Base-by-base conservation (phyloP, 768 basidiomycete genomes). In the Dentipellis sp. region DNA sequence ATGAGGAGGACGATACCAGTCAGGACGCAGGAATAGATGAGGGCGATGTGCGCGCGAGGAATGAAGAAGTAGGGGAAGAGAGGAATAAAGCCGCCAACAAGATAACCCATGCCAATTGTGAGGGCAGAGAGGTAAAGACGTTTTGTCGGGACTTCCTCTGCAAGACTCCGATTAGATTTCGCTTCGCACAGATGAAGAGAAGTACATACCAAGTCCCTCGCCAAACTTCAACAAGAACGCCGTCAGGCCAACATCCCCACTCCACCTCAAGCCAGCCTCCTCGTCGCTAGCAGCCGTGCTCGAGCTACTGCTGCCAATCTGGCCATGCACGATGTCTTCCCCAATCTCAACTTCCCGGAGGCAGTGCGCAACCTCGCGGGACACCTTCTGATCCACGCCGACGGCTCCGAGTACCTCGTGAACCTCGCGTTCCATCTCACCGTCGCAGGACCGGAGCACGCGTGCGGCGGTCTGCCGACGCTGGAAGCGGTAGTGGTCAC, bases 391-490 rank as follows among this genome's bases (percentile, higher is more conserved):
- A 59, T 95, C 90, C 22, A 99, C 84, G 40, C 97, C 97, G 42
- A 95, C 78, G 0, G 92, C 89, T 3, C 87, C 89, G 6, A 98
- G 83, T 1, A 99, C 80, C 39, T 82, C 88, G 55, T 84, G 76
- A 1, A 98, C 93, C 67, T 98, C 97, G 46, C 95, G 84, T 72
- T 98, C 94, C 82, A 98, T 88, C 75, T 98, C 94, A 50, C 93
- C 93, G 9, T 83, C 81, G 66, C 97, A 99, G 55, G 88, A 92
- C 11, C 91, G 84, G 2, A 79, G 68, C n/a, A 98, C 94, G 34
- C 94, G 85, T 16, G 84, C 78, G 45, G 84, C 75, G 10, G 91
- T 94, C 58, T 84, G 79, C 39, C 80, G 77, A 29, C 77, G 81
- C 34, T 88, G 80, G 71, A 88, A 97, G 48, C 84, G 88, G 68